Base-by-base conservation (phyloP, 73 alveolate genomes). In the Symbiodinium pilosum region DNA sequence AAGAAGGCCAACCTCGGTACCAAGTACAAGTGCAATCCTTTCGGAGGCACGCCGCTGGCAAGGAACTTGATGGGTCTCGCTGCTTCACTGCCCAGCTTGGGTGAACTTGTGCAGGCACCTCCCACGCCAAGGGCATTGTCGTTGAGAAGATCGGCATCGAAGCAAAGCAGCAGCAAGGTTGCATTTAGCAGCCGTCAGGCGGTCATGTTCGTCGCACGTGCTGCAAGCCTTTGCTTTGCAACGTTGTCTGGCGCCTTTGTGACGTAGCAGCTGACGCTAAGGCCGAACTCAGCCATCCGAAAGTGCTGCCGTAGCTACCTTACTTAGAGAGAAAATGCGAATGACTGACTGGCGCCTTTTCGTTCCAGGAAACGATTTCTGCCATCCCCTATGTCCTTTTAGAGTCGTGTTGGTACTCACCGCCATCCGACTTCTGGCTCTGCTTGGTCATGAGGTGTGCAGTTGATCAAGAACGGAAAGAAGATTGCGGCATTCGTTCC, bases 281-380 rank as follows among this genome's bases (percentile, higher is more conserved):
- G 95, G 99, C 99, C 99, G 83, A 99, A 99, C 99, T 99, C 99
- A 40, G 99, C 99, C 99, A 99, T 99, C 97, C 99, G 99, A 69
- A 99, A 99, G 99, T 99, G 98, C 98, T 92, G 98, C 83, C 98
- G 98, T 41, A 39, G 43, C 51, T 14, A 87, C 20, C 94, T 56
- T 47, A 54, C 41, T n/a, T 36, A 34, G n/a, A n/a, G n/a, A n/a
- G n/a, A n/a, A n/a, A n/a, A n/a, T n/a, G n/a, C n/a, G 32, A 56
- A 24, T 24, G 32, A 56, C 77, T 56, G 20, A 24, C 28, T 56
- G 77, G 32, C 20, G 32, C 28, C 28, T 14, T 68, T 34, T 39
- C 34, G n/a, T 39, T 26, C 6, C 30, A n/a, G 43, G 24, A 41
- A n/a, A n/a, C n/a, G n/a, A n/a, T n/a, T n/a, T n/a, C n/a, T n/a